Conservation (phyloP, 2,329 filamentous ascomycete species). For the Monosporascus sp. region DNA sequence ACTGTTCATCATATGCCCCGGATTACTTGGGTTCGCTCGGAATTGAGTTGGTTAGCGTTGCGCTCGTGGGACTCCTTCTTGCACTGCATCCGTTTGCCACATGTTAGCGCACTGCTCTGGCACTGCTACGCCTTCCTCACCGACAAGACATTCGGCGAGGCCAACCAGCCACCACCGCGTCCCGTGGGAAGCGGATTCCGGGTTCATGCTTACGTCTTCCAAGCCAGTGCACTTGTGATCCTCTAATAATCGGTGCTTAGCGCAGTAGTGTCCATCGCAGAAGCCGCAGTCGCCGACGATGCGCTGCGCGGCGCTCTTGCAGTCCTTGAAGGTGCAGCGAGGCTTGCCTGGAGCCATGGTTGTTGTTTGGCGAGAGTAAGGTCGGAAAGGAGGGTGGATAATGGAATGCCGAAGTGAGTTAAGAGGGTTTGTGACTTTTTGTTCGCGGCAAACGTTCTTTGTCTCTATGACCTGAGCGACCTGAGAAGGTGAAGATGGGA, state of each 20-base stretch:
- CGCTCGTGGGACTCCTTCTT: slow-evolving; percentile 95
- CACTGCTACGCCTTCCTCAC: slow-evolving; percentile 20
- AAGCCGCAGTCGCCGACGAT: slow-evolving; percentile 97
- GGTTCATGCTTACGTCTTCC: slow-evolving; percentile 64
- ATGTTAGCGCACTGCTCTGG: slow-evolving; percentile 30
- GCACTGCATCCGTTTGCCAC: slow-evolving; percentile 50
- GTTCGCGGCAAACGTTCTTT: too few relatives aligned
- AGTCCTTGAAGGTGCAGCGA: slow-evolving; percentile 83
- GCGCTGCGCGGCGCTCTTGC: slow-evolving; percentile 79
- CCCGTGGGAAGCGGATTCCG: slow-evolving; percentile 7
- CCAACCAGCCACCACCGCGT: slow-evolving; percentile 38
- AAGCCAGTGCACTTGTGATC: slow-evolving; percentile 89
- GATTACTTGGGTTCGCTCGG: slow-evolving; percentile 89
- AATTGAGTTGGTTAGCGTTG: slow-evolving; percentile 87
- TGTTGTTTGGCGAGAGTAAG: slow-evolving; percentile 6
- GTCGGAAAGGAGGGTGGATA: not conserved
- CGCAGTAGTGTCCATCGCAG: slow-evolving; percentile 90
- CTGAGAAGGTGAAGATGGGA: not conserved
- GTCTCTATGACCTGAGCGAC: too few relatives aligned
- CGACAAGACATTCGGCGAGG: slow-evolving; percentile 27
- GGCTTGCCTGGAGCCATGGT: slow-evolving; percentile 69
- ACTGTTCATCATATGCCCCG: slow-evolving; percentile 64
- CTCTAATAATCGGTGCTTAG: slow-evolving; percentile 88
- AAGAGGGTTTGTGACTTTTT: too few relatives aligned
- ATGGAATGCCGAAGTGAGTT: too few relatives aligned